These are phyloP conservation scores for Globisporangium nagaii DNA, from an alignment of 352 stramenopile genomes.

Conservation along the genomic window DNA sequence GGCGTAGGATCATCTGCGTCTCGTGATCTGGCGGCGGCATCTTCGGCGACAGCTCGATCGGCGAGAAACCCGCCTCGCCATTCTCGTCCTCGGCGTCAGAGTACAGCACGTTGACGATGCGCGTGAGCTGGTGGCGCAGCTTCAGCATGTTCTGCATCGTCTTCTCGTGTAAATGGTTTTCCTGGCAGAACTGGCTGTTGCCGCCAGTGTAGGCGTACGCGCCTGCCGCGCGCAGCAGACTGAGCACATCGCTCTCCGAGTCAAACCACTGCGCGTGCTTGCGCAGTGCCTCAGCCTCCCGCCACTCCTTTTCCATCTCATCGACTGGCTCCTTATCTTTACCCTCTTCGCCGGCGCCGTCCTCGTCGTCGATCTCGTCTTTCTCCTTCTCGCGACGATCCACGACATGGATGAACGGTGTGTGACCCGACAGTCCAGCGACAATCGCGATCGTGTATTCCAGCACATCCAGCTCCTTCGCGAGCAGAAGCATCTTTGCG, in stretches of 20 bases:
- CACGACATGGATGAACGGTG: conserved; percentile 60
- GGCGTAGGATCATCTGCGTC: conserved; percentile 54
- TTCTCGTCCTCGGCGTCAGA: conserved; percentile 22
- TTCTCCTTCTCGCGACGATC: conserved; percentile 49
- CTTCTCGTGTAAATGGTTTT: conserved; percentile 82
- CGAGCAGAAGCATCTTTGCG: conserved; percentile 88
- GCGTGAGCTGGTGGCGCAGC: conserved; percentile 75
- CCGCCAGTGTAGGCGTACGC: conserved; percentile 72
- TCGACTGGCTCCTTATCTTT: conserved; percentile 37
- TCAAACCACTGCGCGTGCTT: conserved; percentile 76
- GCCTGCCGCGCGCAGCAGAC: conserved; percentile 65
- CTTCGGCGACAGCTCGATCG: conserved; percentile 46
- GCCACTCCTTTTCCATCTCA: conserved; percentile 73
- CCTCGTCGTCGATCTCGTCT: conserved; percentile 21
- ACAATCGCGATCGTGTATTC: conserved; percentile 85
- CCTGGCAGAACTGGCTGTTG: conserved; percentile 55
- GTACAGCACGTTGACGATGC: conserved; percentile 76
- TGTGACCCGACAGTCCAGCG: conserved; percentile 65
- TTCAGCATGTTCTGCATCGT: conserved; percentile 88
- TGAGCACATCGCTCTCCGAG: conserved; percentile 77
- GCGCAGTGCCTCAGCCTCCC: conserved; percentile 61
- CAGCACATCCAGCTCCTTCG: conserved; percentile 57
- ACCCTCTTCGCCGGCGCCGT: conserved; percentile 11
- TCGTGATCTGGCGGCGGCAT: conserved; percentile 62
- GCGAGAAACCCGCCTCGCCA: conserved; percentile 21